Base-by-base conservation (phyloP, 106 monocot genomes). In the Alisma plantagoaquatica region DNA sequence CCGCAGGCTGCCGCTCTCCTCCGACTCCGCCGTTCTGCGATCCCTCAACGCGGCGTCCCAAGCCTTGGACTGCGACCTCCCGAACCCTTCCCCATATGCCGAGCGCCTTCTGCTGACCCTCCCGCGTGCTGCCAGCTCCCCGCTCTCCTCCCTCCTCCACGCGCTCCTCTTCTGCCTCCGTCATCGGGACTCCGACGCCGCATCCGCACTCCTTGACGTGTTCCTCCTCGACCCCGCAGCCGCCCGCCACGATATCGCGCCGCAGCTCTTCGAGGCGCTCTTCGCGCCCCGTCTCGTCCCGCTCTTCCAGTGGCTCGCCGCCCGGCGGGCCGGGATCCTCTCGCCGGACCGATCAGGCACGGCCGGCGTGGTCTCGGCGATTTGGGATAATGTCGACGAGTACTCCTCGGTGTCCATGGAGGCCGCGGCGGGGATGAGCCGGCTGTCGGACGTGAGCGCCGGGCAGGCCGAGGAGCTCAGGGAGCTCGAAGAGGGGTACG, bases 261-360 rank as follows among this genome's bases (percentile, higher is more conserved):
- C 66, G 7, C 22, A 54, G 9, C 49, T 74, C 31, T 79, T 74
- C 51, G 79, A 79, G 31, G 51, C 51, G 31, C 65, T 79, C 54
- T 79, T 79, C 62, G 43, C 70, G n/a, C 74, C 73, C 14, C 68
- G 70, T 51, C 66, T 79, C 33, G 48, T 79, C 7, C 74, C 70
- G 10, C 48, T 51, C 2, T 27, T 74, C 56, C 74, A 49, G 21
- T 56, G 74, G 70, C 70, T 70, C 56, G 66, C 74, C 1, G 74
- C 72, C 25, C 53, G 48, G 30, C 61, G 77, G 2, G 51, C 66
- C 2, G 49, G 44, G 30, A 45, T 73, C 30, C 63, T 54, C 1
- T 49, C 48, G 2, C 11, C 33, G 24, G 10, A 0, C 20, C 33
- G 21, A 1, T 9, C 55, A 22, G 9, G 10, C 33, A 23, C 12